Evolutionary conservation across 148 eudicot genomes (phyloP), one percentile per base, ranked within the genome.

Genomic region (Arbutus unedo): DNA sequence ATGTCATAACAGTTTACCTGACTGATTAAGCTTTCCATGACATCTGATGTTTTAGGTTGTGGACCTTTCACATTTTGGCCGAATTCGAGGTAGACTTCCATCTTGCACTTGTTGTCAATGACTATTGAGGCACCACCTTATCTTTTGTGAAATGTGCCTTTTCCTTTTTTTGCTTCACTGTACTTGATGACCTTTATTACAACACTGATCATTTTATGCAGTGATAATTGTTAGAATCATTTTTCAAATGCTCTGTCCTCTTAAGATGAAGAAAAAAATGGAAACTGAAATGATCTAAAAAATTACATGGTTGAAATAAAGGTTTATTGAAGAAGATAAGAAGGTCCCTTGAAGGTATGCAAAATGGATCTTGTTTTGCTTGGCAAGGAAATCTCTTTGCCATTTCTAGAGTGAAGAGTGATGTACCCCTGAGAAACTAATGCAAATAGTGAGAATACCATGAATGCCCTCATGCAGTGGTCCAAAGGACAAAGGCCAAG

Each of bases 11-110:
- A 71, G 59, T 15, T 45, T 10, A 72, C 56, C 13, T 74, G 59
- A 31, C 73, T 72, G 23, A 49, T 45, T 47, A 55, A 14, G 50
- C 18, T 75, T 51, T 68, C 2, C 54, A 23, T 77, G 76, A 77
- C 23, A 56, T 71, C 7, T 84, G 55, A 53, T 68, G 48, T 84
- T 82, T 70, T 79, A 91, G 95, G 90, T 89, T 83, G 90, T 87
- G 84, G 93, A 92, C 83, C 92, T 92, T 88, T 92, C 95, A 41
- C 90, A 88, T 59, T 89, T 85, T 86, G 95, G 93, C 44, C 86
- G 95, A 70, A 88, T 89, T 44, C 91, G 95, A 92, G 95, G 95
- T 92, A 86, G 72, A 56, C 16, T 62, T 60, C 60, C 50, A 4
- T 80, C 48, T 56, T 71, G 19, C 71, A 77, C 19, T 55, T 76